Base-by-base conservation (phyloP, 2,329 filamentous ascomycete genomes). In the Trichoderma afroharzianum region DNA sequence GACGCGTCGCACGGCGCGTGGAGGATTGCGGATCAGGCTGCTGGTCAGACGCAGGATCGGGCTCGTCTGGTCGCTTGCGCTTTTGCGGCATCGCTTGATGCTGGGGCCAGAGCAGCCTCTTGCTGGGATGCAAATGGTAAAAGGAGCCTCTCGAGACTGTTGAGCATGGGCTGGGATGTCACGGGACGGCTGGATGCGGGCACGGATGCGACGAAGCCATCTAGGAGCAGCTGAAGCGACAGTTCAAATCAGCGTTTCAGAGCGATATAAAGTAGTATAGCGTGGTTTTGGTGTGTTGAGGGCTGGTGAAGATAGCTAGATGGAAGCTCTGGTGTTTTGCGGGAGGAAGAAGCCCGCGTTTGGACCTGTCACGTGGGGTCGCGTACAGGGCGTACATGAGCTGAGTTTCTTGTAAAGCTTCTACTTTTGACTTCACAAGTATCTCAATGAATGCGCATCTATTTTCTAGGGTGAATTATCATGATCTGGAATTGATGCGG, bases 1-100 rank as follows among this genome's bases (percentile, higher is more conserved):
- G 81, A 79, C 81, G 81, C 81, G 81, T 82, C 73, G 80, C 77
- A 72, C 81, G 79, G 76, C 81, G 81, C 79, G 80, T 78, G 47
- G 73, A 71, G 70, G 68, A 39, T 43, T 59, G 61, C 33, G 74
- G 26, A 59, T 74, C 73, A 68, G 72, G 72, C 30, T 73, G 74
- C 62, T 68, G 64, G 43, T 74, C 74, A 67, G 75, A 71, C 57
- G 80, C 77, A 74, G 68, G 64, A 47, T 74, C 74, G 67, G 75
- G 72, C 55, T 80, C 77, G 74, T 77, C 76, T 62, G 76, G 77
- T 73, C 77, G 79, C 74, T 81, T 82, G 75, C 81, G 80, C 77
- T 82, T 83, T 73, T 76, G 75, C 74, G 81, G 78, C 81, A 82
- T 82, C 71, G 74, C 73, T 73, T 67, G 62, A 61, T 63, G 63